Evolutionary conservation across 164 flowering plant species (phyloP).

Genomic region (Piper longum): DNA sequence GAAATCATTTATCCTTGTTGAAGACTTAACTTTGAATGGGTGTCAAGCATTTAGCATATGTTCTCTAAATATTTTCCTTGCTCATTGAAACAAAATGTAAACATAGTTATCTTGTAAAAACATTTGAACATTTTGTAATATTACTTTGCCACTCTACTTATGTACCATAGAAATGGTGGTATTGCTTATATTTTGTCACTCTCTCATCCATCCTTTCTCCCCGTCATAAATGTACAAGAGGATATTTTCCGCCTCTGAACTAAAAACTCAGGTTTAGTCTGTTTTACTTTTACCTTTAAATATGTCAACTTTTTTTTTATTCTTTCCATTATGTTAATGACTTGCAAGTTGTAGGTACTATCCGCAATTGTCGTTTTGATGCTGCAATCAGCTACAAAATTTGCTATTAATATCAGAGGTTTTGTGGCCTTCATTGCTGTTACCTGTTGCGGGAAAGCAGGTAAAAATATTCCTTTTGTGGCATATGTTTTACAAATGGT

Average conservation of each 20-base stretch:
- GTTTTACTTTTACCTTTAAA: neutral
- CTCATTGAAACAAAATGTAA: too few species aligned
- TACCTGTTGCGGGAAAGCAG: constrained; percentile 91
- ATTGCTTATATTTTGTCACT: neutral
- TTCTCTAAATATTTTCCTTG: too few species aligned
- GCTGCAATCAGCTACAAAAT: constrained; percentile 73
- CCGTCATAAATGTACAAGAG: neutral
- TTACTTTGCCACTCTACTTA: neutral
- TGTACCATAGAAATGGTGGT: neutral
- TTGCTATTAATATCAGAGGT: constrained; percentile 84
- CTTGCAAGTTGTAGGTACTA: constrained; percentile 68
- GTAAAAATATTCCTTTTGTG: constrained; percentile 15
- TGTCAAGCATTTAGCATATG: too few species aligned
- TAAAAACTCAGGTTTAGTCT: too few species aligned
- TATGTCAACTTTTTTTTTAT: neutral
- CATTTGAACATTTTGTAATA: neutral
- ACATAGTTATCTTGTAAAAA: too few species aligned
- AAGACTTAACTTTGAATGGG: too few species aligned
- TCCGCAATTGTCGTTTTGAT: constrained; percentile 92
- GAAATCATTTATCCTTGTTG: too few species aligned
- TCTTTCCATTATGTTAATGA: neutral
- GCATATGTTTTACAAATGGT: too few species aligned
- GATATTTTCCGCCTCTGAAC: too few species aligned
- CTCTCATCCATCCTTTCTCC: neutral
- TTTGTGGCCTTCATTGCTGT: constrained; percentile 91